Conservation (phyloP, 176 grass and related monocot species). For the Paspalum notatum region DNA sequence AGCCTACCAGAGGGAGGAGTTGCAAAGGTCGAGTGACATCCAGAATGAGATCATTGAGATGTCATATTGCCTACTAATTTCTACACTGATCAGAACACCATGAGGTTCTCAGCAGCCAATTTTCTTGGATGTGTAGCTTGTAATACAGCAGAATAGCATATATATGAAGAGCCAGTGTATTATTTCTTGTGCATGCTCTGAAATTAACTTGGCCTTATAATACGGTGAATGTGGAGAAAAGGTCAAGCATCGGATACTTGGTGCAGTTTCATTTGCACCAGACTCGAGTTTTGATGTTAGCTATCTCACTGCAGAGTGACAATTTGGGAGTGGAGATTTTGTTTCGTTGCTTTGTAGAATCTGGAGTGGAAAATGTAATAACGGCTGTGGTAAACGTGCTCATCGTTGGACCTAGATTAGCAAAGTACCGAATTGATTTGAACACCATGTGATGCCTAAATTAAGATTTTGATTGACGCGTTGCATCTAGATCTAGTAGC, state of each 20-base stretch:
- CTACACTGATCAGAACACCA: slow-evolving; percentile 11
- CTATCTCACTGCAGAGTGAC: not conserved
- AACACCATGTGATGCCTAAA: not conserved
- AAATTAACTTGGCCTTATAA: slow-evolving; percentile 4
- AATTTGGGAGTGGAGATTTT: not conserved
- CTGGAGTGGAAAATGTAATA: not conserved
- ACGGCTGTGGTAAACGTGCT: not conserved
- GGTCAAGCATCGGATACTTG: not conserved
- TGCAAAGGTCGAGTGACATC: slow-evolving; percentile 53
- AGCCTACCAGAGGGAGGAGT: slow-evolving; percentile 57
- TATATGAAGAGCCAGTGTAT: slow-evolving; percentile 14
- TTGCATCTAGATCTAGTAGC: not conserved
- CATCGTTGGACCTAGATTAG: not conserved
- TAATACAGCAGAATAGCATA: not conserved
- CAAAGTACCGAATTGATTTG: not conserved
- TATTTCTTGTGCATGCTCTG: slow-evolving; percentile 1
- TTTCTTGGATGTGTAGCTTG: slow-evolving; percentile 5
- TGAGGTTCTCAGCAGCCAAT: slow-evolving; percentile 4
- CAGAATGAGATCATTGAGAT: not conserved
- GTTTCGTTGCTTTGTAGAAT: not conserved
- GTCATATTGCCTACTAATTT: slow-evolving; percentile 19
- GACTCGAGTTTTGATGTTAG: slow-evolving; percentile 4
- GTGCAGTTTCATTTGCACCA: not conserved
- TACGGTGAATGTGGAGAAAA: not conserved
- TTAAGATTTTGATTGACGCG: not conserved